Base-by-base conservation (phyloP, 495 filamentous ascomycete species). In the Aspergillus bridgeri region DNA sequence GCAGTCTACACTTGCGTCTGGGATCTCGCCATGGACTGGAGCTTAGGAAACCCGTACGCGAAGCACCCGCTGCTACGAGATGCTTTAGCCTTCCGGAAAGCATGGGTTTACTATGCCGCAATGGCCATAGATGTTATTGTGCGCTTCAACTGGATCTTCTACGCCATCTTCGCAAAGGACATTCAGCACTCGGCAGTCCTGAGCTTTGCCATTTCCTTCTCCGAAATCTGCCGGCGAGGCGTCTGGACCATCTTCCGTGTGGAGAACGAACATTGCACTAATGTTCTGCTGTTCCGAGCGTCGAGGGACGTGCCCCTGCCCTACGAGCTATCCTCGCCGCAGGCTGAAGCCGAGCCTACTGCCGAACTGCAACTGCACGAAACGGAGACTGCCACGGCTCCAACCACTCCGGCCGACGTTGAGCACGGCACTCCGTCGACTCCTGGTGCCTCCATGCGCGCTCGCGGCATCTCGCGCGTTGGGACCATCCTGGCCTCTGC, bases 1-100 rank as follows among this genome's bases (percentile, higher is more conserved):
- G 80, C 85, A 22, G 74, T 93, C 15, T 97, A 96, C 67, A 86
- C 80, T 67, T 89, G 86, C 1, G 79, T 96, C n/a, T 98, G 94
- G 94, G 94, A 98, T 63, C 65, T 98, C n/a, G 83, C 87, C 56
- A 96, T 97, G 89, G 94, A 98, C 72, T 98, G 92, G 86, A 92
- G 81, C 76, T 77, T 97, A 17, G 80, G 90, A 8, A 90, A 96
- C 60, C 82, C 88, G 1, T 84, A 89, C 50, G 81, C 89, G 3
- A 75, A 79, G 42, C 78, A 88, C 53, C 81, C 77, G 0, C 84
- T 91, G 51, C 81, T 98, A 18, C 85, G 94, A n/a, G 81, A 89
- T 43, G 83, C 85, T n/a, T 80, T 92, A 0, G 91, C 86, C 1
- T 89, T 90, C 69, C 91, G 91, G 60, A 76, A 75, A 6, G 75